phyloP scores from a whole-genome alignment of 371 early-diverging fungal genomes.

The Coemansia sp. region DNA sequence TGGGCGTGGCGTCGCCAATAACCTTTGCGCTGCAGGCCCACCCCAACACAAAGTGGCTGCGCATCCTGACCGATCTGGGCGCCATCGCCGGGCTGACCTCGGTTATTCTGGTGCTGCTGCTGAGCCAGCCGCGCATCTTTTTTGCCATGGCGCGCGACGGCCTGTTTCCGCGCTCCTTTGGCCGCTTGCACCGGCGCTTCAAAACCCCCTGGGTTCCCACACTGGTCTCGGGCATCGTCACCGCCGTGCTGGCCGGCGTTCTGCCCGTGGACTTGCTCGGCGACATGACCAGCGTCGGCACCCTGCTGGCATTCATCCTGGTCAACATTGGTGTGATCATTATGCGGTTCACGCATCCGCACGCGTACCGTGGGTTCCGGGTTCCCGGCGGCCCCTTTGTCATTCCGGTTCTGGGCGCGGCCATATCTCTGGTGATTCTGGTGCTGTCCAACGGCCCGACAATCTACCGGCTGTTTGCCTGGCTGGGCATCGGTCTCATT shows the following conservation, averaged over 20 bases:
- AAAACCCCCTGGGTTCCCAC: constrained; percentile 78
- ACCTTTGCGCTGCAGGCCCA: constrained; percentile 62
- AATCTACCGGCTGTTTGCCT: constrained; percentile 57
- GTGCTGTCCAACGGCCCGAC: constrained; percentile 63
- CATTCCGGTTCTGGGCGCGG: constrained; percentile 65
- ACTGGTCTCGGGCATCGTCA: constrained; percentile 64
- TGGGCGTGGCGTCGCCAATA: constrained; percentile 63
- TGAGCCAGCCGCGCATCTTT: constrained; percentile 88
- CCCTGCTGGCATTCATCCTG: constrained; percentile 81
- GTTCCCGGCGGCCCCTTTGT: constrained; percentile 73
- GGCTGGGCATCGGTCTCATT: constrained; percentile 75
- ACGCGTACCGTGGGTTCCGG: constrained; percentile 72
- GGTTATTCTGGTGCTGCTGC: constrained; percentile 70
- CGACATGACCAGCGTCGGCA: constrained; percentile 84
- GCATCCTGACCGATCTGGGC: constrained; percentile 69
- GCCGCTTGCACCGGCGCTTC: constrained; percentile 58
- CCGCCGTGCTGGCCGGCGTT: constrained; percentile 70
- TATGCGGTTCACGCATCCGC: constrained; percentile 73
- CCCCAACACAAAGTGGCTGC: constrained; percentile 67
- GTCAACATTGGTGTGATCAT: constrained; percentile 77
- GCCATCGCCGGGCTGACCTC: constrained; percentile 79
- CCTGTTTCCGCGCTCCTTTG: constrained; percentile 69
- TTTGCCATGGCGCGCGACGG: constrained; percentile 87
- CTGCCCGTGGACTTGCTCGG: constrained; percentile 82
- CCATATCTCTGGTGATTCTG: constrained; percentile 62